Evolutionary conservation across 2,329 filamentous ascomycete genomes (phyloP).

Genomic region (Penicillium sp.): DNA sequence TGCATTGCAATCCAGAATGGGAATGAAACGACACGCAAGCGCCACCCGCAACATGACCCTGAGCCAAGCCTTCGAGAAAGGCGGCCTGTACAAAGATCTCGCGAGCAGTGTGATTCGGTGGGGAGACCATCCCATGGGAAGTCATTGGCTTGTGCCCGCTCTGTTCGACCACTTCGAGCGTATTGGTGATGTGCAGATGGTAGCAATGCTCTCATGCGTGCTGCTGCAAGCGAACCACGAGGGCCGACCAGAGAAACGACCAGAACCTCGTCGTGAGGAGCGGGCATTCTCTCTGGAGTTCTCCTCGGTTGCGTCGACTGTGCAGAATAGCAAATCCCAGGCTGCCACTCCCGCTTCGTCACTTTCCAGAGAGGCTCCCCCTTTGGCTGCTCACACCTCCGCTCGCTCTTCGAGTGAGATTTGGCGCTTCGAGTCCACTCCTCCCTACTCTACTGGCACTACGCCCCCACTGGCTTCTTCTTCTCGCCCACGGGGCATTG

Average conservation of each 20-base stretch:
- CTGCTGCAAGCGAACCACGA: constrained; percentile 54
- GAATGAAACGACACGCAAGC: constrained; percentile 57
- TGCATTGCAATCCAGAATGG: constrained; percentile 55
- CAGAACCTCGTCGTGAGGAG: constrained; percentile 43
- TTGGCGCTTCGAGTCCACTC: constrained; percentile 53
- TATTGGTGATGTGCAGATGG: constrained; percentile 64
- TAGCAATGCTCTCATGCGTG: constrained; percentile 65
- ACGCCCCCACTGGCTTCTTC: constrained; percentile 52
- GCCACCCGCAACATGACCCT: constrained; percentile 54
- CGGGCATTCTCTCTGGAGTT: constrained; percentile 52
- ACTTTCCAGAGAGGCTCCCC: constrained; percentile 34
- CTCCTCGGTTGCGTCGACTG: constrained; percentile 45
- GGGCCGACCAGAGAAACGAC: constrained; percentile 32
- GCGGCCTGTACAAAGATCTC: constrained; percentile 37
- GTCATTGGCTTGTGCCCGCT: constrained; percentile 57
- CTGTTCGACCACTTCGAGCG: constrained; percentile 62
- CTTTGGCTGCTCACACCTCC: constrained; percentile 46
- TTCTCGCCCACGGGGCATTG: constrained; percentile 44
- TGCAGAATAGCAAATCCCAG: constrained; percentile 46
- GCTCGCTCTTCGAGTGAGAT: constrained; percentile 54
- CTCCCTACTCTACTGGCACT: constrained; percentile 54
- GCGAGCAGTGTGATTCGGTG: constrained; percentile 54
- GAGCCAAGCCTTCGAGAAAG: constrained; percentile 43
- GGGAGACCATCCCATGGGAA: constrained; percentile 59
- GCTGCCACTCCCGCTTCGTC: constrained; percentile 38